Percentiles rank a stretch among this genome's conserved stretches.
Evolutionary conservation across 768 basidiomycete species (phyloP).

Genomic region (Neoboletus magnificus): DNA sequence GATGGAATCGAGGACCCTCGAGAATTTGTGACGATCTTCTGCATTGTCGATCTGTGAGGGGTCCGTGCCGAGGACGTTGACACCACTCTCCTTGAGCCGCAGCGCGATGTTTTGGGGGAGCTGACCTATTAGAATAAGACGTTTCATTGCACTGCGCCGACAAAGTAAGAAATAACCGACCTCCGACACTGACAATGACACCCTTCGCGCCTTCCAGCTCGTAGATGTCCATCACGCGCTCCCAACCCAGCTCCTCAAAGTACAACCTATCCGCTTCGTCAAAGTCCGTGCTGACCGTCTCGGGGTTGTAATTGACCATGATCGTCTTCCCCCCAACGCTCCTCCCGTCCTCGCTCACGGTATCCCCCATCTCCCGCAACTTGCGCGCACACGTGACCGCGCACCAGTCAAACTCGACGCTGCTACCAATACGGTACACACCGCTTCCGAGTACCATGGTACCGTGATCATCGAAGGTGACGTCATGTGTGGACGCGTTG

Average conservation of each 20-base stretch:
- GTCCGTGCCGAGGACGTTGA: constrained; percentile 95
- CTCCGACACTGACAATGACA: constrained; percentile 95
- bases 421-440: constrained; percentile 97
- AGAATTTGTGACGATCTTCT: constrained; percentile 99
- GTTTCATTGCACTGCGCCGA: not conserved
- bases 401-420: constrained; percentile 99
- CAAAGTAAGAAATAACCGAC: constrained; percentile 40
- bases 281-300: constrained; percentile 98
- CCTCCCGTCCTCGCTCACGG: constrained; percentile 14
- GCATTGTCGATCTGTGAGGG: constrained; percentile 94
- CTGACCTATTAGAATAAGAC: constrained; percentile 60
- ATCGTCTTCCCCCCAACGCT: constrained; percentile 67
- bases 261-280: constrained; percentile 99
- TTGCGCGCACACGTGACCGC: constrained; percentile 97
- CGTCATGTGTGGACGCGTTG: constrained; percentile 94
- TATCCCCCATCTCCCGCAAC: constrained; percentile 77
- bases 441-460: constrained; percentile 99
- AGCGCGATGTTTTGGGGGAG: constrained; percentile 98
- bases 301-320: constrained; percentile 99
- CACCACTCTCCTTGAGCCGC: constrained; percentile 83
- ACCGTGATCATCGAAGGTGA: constrained; percentile 92
- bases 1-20: constrained; percentile 88
- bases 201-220: constrained; percentile 92
- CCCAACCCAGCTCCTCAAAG: constrained; percentile 97
- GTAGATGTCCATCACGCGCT: constrained; percentile 99